phyloP scores from a whole-genome alignment of 805 yeast genomes.

The Komagataella pastoris region DNA sequence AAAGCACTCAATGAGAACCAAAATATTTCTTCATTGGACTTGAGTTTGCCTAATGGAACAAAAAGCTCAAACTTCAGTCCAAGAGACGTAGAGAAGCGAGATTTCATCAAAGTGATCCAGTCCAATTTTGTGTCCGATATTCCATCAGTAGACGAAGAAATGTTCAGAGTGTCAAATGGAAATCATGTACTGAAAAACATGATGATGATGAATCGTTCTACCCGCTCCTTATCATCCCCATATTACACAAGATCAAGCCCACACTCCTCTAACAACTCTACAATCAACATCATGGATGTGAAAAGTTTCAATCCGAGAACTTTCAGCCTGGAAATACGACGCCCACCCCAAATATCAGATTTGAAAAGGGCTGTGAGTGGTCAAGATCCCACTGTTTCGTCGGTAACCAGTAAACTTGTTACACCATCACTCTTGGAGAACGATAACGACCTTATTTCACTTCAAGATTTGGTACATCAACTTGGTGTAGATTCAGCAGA shows the following conservation, averaged over 20 bases:
- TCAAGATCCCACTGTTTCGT: not conserved
- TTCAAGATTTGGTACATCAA: not conserved
- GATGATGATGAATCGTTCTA: not conserved
- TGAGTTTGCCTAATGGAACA: not conserved
- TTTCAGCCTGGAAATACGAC: not conserved
- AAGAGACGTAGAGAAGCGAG: not conserved
- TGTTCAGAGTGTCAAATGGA: not conserved
- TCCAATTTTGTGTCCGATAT: not conserved
- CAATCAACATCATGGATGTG: not conserved
- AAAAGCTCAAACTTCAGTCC: not conserved
- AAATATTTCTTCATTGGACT: not conserved
- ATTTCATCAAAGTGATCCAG: not conserved
- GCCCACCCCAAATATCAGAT: not conserved
- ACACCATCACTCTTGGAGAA: not conserved
- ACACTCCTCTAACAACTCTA: not conserved
- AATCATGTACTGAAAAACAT: not conserved
- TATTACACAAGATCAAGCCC: not conserved
- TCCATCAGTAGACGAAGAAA: not conserved
- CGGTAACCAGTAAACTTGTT: not conserved
- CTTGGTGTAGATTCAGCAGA: not conserved
- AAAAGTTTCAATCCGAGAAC: not conserved
- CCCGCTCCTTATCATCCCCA: not conserved
- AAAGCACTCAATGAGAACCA: not conserved
- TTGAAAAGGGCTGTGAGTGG: not conserved
- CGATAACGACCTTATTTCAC: not conserved